Evolutionary conservation across 2,329 filamentous ascomycete species (phyloP), one percentile per base, ranked within the genome.

Genomic region (Huntiella omanensis): DNA sequence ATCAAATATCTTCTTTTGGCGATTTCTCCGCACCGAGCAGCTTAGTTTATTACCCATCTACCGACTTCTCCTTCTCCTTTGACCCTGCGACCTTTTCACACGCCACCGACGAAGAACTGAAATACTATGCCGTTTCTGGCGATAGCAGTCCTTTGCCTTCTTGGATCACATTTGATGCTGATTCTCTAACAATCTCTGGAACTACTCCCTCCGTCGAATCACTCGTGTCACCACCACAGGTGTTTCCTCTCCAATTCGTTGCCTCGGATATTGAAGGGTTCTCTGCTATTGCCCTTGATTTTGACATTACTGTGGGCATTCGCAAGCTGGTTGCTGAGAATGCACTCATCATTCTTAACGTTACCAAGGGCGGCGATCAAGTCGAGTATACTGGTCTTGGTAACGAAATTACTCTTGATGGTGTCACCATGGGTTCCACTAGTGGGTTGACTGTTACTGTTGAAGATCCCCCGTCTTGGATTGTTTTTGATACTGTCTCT

Each of bases 61-160:
- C 61, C 4, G 53, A 60, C 4, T 76, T 79, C 58, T 60, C 60
- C 4, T 73, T 76, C 51, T 56, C 59, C 2, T 75, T 79, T 52
- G 62, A 69, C 39, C 53, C 56, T 4, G 61, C 73, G 13, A 83
- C 80, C 0, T 93, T 93, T 58, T 64, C 64, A n/a, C 62, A 70
- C 37, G 62, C 66, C 3, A 60, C 60, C 3, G 40, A 19, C 16
- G 62, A 64, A 7, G 63, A 61, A 12, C 67, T 77, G 43, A 74
- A 75, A 49, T 93, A 86, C 59, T 88, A 91, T 57, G 83, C 83
- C 6, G 76, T 80, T 3, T 80, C 83, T 3, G 68, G 67, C 4
- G 73, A 88, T 55, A 82, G 83, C 55, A 83, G 81, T n/a, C 85
- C 86, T 33, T 64, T 94, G 33, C 86, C 86, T 15, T 78, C 84